Percentiles rank a stretch among this genome's conserved stretches.
Evolutionary conservation across 257 asterid genomes (phyloP).

Genomic region (Solanum virginianum): DNA sequence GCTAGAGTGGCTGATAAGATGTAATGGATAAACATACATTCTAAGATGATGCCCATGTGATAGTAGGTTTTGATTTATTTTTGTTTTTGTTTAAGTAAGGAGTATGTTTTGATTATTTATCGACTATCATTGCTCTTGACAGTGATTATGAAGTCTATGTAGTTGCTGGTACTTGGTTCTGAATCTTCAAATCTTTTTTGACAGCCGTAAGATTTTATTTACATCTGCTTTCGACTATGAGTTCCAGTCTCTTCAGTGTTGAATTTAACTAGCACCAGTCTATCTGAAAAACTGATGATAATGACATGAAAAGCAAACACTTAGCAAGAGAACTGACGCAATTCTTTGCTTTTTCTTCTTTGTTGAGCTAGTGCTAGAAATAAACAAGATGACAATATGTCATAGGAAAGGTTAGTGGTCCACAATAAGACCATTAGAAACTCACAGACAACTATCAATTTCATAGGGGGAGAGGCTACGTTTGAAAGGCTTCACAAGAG

Average conservation of each 20-base stretch:
- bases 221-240: neutral
- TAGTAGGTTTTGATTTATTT: neutral
- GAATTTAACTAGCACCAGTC: neutral
- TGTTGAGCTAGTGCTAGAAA: neutral
- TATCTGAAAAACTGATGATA: neutral
- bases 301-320: neutral
- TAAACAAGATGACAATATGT: neutral
- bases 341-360: neutral
- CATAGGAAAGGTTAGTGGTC: neutral
- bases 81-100: neutral
- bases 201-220: neutral
- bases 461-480: neutral
- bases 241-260: neutral
- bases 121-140: neutral
- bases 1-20: slow-evolving; percentile 43
- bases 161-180: neutral
- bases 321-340: neutral
- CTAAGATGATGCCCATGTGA: neutral
- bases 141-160: neutral
- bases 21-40: neutral
- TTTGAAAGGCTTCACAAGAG: neutral
- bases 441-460: neutral
- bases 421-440: neutral
- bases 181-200: neutral
- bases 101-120: neutral